These are phyloP conservation scores for Cryptomeria japonica DNA, from an alignment of 75 land plant species.

Conservation along the genomic window DNA sequence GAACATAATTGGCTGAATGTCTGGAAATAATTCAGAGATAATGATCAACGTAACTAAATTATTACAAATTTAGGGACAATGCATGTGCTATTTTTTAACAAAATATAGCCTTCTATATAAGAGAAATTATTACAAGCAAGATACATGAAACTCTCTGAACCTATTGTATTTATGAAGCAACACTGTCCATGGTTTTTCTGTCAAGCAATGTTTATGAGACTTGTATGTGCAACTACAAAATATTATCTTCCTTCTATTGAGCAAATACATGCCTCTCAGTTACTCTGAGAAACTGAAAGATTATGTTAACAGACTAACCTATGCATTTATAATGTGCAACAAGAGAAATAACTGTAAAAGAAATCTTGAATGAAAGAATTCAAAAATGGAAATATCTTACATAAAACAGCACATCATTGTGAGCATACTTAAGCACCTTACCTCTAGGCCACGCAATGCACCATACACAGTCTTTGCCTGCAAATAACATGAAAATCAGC, in stretches of 20 bases:
- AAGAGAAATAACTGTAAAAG: not conserved
- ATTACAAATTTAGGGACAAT: not conserved
- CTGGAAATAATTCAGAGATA: conserved; percentile 30
- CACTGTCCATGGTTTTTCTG: not conserved
- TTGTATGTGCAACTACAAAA: not conserved
- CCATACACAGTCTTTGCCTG: conserved; percentile 95
- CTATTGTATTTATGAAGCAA: not conserved
- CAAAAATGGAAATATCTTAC: not conserved
- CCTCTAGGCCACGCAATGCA: conserved; percentile 94
- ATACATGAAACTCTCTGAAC: not conserved
- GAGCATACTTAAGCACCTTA: conserved; percentile 20
- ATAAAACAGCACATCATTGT: not conserved
- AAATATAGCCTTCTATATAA: not conserved
- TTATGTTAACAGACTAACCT: not conserved
- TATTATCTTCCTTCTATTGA: not conserved
- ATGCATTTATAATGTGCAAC: not conserved
- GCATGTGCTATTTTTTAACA: not conserved
- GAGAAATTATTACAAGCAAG: not conserved
- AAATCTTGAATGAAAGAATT: not conserved
- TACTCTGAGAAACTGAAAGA: not conserved
- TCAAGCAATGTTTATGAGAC: not conserved
- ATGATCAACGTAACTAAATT: not conserved
- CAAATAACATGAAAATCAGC: conserved; percentile 19
- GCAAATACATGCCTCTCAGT: not conserved
- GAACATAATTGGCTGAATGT: conserved; percentile 86